Evolutionary conservation across 192 early-diverging fungal species (phyloP).

Genomic region (Backusella macrospora): DNA sequence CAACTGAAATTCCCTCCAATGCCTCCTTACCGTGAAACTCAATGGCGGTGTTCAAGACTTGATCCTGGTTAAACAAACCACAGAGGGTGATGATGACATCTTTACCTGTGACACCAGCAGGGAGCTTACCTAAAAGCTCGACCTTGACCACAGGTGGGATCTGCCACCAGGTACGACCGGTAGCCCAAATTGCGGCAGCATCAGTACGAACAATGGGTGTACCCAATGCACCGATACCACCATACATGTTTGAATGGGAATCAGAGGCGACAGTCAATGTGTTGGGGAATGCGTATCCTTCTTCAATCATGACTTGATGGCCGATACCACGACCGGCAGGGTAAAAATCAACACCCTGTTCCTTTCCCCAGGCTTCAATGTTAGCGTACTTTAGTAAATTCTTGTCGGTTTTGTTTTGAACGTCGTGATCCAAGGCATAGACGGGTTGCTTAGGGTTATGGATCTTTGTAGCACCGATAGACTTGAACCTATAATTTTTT

Average conservation of each 20-base stretch:
- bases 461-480: slow-evolving; percentile 88
- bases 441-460: slow-evolving; percentile 81
- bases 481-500: slow-evolving; percentile 65
- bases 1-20: slow-evolving; percentile 68
- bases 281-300: slow-evolving; percentile 93
- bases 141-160: slow-evolving; percentile 94
- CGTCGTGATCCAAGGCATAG: slow-evolving; percentile 98
- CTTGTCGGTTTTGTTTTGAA: slow-evolving; percentile 95
- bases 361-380: slow-evolving; percentile 82
- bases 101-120: slow-evolving; percentile 90
- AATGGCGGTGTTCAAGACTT: slow-evolving; percentile 96
- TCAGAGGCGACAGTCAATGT: slow-evolving; percentile 96
- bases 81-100: slow-evolving; percentile 96
- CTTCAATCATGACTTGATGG: slow-evolving; percentile 97
- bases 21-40: slow-evolving; percentile 87
- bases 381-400: slow-evolving; percentile 85
- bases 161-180: slow-evolving; percentile 99
- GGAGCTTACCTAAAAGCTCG: slow-evolving; percentile 76
- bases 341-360: slow-evolving; percentile 88
- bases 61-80: slow-evolving; percentile 88
- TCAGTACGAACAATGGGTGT: slow-evolving; percentile 98
- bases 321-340: slow-evolving; percentile 97
- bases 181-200: slow-evolving; percentile 98
- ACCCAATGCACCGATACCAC: slow-evolving; percentile 92
- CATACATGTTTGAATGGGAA: slow-evolving; percentile 99